These are phyloP conservation scores for Cladosporium sp. DNA, from an alignment of 2,329 filamentous ascomycete genomes.

Conservation along the genomic window DNA sequence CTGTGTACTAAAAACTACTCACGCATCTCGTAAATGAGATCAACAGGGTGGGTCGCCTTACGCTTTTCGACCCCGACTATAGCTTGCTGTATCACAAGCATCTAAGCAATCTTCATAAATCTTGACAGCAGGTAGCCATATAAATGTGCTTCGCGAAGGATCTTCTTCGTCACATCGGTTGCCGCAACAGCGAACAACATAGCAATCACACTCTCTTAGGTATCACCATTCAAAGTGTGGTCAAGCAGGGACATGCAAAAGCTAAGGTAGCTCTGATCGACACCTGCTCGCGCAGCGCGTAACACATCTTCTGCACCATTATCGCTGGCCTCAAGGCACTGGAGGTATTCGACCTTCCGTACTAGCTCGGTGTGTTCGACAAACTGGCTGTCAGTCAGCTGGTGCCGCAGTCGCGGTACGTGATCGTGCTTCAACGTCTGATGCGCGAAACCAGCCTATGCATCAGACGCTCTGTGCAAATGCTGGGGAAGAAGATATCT, in stretches of 20 bases:
- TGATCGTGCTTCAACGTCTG: too few species aligned
- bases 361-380: too few species aligned
- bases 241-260: conserved; percentile 26
- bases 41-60: conserved; percentile 20
- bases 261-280: conserved; percentile 21
- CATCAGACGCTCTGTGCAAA: too few species aligned
- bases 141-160: conserved; percentile 20
- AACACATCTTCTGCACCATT: too few species aligned
- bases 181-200: conserved; percentile 24
- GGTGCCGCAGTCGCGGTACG: too few species aligned
- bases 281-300: too few species aligned
- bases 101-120: conserved; percentile 28
- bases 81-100: conserved; percentile 26
- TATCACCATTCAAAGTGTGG: conserved; percentile 22
- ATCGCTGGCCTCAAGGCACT: too few species aligned
- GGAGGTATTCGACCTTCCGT: too few species aligned
- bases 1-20: conserved; percentile 23
- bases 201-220: conserved; percentile 24
- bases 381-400: too few species aligned
- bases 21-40: conserved; percentile 24
- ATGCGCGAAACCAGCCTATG: conserved; percentile 23
- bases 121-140: conserved; percentile 25
- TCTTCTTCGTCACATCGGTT: conserved; percentile 16
- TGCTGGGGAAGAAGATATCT: too few species aligned
- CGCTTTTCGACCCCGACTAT: conserved; percentile 10